Percentiles rank a stretch among this genome's conserved stretches.
Conservation (phyloP, 805 yeast species). For the Saturnispora serradocipensis region DNA sequence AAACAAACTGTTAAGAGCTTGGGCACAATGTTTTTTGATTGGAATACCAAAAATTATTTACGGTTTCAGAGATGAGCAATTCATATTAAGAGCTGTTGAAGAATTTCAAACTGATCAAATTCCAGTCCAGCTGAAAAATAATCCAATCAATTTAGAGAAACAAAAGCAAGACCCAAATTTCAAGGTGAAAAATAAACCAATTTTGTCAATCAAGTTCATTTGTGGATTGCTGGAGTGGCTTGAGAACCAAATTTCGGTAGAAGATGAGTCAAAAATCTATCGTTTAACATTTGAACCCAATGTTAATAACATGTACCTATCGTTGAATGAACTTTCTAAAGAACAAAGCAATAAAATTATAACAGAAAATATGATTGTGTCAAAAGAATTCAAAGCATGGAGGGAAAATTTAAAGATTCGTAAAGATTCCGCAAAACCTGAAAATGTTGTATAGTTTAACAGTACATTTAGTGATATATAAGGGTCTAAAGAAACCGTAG, state of each 20-base stretch:
- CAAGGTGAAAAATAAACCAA: slow-evolving; percentile 50
- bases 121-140: slow-evolving; percentile 56
- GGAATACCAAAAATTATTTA: slow-evolving; percentile 77
- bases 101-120: slow-evolving; percentile 68
- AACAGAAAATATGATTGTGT: slow-evolving; percentile 30
- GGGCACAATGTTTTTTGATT: slow-evolving; percentile 90
- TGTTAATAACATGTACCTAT: slow-evolving; percentile 39
- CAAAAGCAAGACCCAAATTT: slow-evolving; percentile 27
- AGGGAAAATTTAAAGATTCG: slow-evolving; percentile 25
- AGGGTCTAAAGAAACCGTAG: not conserved
- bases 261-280: slow-evolving; percentile 41
- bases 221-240: slow-evolving; percentile 82
- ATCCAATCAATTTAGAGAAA: slow-evolving; percentile 29
- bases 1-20: slow-evolving; percentile 62
- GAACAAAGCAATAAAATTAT: slow-evolving; percentile 19
- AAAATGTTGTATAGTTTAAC: not conserved
- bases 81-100: slow-evolving; percentile 60
- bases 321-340: slow-evolving; percentile 38
- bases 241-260: slow-evolving; percentile 41
- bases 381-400: slow-evolving; percentile 47
- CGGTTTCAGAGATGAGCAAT: slow-evolving; percentile 76
- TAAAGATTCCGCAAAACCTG: not conserved
- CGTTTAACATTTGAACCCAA: slow-evolving; percentile 46
- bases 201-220: slow-evolving; percentile 76
- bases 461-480: not conserved